Evolutionary conservation across 257 asterid species (phyloP).

Genomic region (Oldenlandia corymbosa): DNA sequence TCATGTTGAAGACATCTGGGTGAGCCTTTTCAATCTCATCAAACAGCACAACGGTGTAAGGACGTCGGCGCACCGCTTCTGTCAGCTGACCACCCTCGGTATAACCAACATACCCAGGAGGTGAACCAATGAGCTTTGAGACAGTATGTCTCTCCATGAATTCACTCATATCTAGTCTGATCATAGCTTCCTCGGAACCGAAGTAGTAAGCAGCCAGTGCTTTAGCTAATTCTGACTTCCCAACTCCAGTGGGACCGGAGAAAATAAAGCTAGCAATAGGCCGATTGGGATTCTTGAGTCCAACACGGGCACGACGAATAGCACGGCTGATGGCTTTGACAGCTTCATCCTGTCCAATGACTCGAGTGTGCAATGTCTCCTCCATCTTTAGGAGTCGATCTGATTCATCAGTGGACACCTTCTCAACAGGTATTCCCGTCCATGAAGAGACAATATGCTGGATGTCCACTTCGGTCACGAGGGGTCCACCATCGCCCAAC

Average conservation of each 20-base stretch:
- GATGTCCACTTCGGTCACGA: conserved; percentile 88
- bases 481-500: conserved; percentile 76
- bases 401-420: conserved; percentile 86
- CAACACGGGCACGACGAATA: conserved; percentile 63
- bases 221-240: conserved; percentile 57
- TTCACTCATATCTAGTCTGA: conserved; percentile 62
- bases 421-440: conserved; percentile 97
- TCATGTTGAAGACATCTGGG: conserved; percentile 44
- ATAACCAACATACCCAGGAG: conserved; percentile 59
- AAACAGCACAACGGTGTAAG: conserved; percentile 52
- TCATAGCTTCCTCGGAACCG: conserved; percentile 61
- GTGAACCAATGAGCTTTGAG: conserved; percentile 51
- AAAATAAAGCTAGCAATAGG: conserved; percentile 65
- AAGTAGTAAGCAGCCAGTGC: conserved; percentile 48
- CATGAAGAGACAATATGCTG: conserved; percentile 92
- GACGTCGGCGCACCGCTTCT: conserved; percentile 51
- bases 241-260: conserved; percentile 65
- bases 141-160: conserved; percentile 54
- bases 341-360: conserved; percentile 63
- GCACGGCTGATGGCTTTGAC: conserved; percentile 55
- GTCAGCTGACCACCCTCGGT: conserved; percentile 66
- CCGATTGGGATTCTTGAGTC: conserved; percentile 49
- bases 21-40: conserved; percentile 73
- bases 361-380: conserved; percentile 66
- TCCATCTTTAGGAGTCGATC: conserved; percentile 96